phyloP scores from a whole-genome alignment of 768 basidiomycete genomes.

The Boletus insuetus region DNA sequence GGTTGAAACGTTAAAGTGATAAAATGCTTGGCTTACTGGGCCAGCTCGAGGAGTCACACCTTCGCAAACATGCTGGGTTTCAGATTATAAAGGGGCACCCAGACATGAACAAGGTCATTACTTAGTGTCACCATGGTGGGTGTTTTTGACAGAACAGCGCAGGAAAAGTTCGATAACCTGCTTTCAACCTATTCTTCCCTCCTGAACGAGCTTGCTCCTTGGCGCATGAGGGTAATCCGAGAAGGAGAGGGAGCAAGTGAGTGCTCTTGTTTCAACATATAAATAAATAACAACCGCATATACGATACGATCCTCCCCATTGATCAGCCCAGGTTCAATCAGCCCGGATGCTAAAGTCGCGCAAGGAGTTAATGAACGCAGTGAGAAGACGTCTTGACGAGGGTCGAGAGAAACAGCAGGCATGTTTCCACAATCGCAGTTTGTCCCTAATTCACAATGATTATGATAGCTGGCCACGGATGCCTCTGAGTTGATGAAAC shows the following conservation, averaged over 20 bases:
- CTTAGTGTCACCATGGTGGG: background rate
- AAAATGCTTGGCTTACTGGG: constrained; percentile 14
- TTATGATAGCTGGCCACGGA: constrained; percentile 35
- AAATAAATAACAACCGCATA: background rate
- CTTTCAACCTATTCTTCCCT: constrained; percentile 24
- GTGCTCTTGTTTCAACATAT: constrained; percentile 7
- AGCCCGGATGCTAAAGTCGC: constrained; percentile 32
- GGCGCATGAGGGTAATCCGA: constrained; percentile 30
- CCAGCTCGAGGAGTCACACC: constrained; percentile 23
- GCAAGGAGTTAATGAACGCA: constrained; percentile 32
- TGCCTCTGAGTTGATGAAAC: constrained; percentile 38
- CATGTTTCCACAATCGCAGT: constrained; percentile 3
- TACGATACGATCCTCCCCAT: background rate
- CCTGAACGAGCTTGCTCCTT: constrained; percentile 33
- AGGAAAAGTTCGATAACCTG: constrained; percentile 25
- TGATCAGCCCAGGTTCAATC: constrained; percentile 33
- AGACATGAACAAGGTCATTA: constrained; percentile 16
- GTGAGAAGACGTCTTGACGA: constrained; percentile 36
- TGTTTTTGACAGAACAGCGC: constrained; percentile 5
- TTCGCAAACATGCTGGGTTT: constrained; percentile 7
- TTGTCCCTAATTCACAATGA: background rate
- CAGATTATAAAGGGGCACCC: constrained; percentile 8
- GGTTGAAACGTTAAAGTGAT: constrained; percentile 15
- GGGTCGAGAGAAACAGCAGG: constrained; percentile 39
- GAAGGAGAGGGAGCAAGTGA: constrained; percentile 34